Evolutionary conservation across 495 filamentous ascomycete species (phyloP).

Genomic region (Neurospora sp.): DNA sequence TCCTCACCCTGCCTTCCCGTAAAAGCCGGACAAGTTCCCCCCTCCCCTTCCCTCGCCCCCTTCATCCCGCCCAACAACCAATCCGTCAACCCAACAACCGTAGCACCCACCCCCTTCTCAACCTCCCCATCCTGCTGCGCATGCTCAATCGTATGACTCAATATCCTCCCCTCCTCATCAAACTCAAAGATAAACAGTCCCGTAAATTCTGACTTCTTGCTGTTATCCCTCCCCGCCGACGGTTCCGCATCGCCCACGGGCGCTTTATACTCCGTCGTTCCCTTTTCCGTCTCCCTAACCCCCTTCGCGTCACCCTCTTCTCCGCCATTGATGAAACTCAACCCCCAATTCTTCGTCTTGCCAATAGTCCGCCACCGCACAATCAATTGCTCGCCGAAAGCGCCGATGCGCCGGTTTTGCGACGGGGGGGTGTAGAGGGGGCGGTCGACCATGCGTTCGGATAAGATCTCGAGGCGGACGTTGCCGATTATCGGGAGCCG

Average conservation of each 20-base stretch:
- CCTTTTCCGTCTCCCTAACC: background rate
- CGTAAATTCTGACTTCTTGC: constrained; percentile 50
- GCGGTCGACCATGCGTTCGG: constrained; percentile 69
- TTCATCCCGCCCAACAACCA: constrained; percentile 67
- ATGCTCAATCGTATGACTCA: constrained; percentile 88
- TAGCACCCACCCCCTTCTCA: constrained; percentile 46
- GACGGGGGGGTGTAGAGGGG: constrained; percentile 10
- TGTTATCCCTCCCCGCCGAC: constrained; percentile 4
- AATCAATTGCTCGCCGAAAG: constrained; percentile 64
- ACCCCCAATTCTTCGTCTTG: constrained; percentile 19
- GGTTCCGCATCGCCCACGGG: constrained; percentile 1
- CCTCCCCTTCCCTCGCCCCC: constrained; percentile 20
- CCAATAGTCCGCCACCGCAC: constrained; percentile 67
- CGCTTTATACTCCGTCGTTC: background rate
- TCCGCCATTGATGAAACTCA: constrained; percentile 6
- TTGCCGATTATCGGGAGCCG: constrained; percentile 81
- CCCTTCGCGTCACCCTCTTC: background rate
- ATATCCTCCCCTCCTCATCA: constrained; percentile 74
- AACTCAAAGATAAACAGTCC: constrained; percentile 95
- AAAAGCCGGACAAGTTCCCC: constrained; percentile 24
- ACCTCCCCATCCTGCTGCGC: constrained; percentile 68
- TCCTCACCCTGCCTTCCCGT: background rate
- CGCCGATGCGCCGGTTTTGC: constrained; percentile 24
- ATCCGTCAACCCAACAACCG: constrained; percentile 77
- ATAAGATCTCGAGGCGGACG: constrained; percentile 73